Base-by-base conservation (phyloP, 2,329 filamentous ascomycete species). In the Colletotrichum cordylinicola region DNA sequence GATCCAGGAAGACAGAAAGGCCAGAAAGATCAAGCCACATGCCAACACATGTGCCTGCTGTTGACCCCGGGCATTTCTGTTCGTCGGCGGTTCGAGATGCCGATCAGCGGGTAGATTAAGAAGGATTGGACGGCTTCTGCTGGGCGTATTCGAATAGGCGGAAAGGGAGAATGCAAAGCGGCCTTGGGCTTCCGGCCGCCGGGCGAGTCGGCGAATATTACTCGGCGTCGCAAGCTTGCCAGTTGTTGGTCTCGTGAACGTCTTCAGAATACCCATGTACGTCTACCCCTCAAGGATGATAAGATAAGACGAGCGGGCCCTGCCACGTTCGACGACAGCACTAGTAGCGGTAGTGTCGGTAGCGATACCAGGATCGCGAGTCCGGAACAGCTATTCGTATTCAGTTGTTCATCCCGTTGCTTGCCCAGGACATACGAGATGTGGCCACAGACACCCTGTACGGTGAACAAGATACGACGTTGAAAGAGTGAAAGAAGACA, bases 211-310 rank as follows among this genome's bases (percentile, higher is more conserved):
- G 48, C 58, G 21, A 37, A 15, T 62, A 61, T 56, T 70, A 48
- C 39, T 62, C 58, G 29, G 56, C 58, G 39, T 39, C 60, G 58
- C n/a, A 37, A 71, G 69, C 62, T 21, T 55, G 39, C 37, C 35
- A 35, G 27, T 33, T 60, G 33, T 35, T 62, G 70, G 70, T 75
- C 64, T 73, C 56, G 56, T 73, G 70, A 61, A 72, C 62, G 31
- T 39, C 61, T 48, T 31, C 37, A 70, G 21, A 21, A 31, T n/a
- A 72, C 24, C 68, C 37, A 62, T 74, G 58, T 33, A 18, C 58
- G 16, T 74, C 43, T 72, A 35, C 39, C 72, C 56, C 35, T 60
- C 58, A 52, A 21, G 43, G 65, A 74, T 60, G 74, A 76, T 65
- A 43, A 76, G 74, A 69, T 73, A 74, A 55, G 70, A 65, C 58